Evolutionary conservation across 1,284 basidiomycete species (phyloP).

Genomic region (Mrakiaceae sp.): DNA sequence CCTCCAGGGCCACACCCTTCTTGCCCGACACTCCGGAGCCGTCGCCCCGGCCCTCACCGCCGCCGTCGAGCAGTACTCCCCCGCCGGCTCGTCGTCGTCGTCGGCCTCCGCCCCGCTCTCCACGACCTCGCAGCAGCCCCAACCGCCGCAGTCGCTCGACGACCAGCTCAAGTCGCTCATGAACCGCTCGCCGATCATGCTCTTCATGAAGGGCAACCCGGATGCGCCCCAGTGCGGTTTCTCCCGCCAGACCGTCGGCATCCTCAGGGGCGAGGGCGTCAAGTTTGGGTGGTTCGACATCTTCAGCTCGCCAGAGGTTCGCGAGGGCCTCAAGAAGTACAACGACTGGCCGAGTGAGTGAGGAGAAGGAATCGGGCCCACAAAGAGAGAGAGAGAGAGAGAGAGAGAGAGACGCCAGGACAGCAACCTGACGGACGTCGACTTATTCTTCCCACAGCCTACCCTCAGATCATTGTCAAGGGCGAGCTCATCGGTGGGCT

Average conservation of each 20-base stretch:
- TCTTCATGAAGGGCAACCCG: constrained; percentile 97
- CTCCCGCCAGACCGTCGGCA: constrained; percentile 54
- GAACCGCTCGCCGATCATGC: constrained; percentile 48
- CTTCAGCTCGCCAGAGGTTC: constrained; percentile 54
- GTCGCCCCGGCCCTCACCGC: constrained; percentile 60
- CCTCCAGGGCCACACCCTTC: constrained; percentile 73
- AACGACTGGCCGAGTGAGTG: constrained; percentile 39
- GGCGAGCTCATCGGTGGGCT: constrained; percentile 63
- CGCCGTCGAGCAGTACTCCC: constrained; percentile 49
- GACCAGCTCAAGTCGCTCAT: constrained; percentile 47
- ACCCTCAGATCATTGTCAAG: constrained; percentile 68
- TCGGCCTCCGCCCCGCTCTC: constrained; percentile 22
- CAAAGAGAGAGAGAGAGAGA: constrained; percentile 10
- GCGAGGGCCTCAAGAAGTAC: constrained; percentile 43
- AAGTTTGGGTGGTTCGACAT: constrained; percentile 65
- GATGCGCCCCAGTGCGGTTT: constrained; percentile 77
- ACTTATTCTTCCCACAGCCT: constrained; percentile 21
- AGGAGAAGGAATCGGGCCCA: background rate
- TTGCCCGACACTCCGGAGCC: constrained; percentile 69
- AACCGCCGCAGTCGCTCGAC: constrained; percentile 37
- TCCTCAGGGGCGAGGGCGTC: constrained; percentile 50
- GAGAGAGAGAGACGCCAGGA: background rate
- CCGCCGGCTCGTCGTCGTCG: constrained; percentile 36
- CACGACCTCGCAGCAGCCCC: constrained; percentile 24
- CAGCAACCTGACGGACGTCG: background rate